Conservation (phyloP, 2,329 filamentous ascomycete species). For the Pyricularia grisea region DNA sequence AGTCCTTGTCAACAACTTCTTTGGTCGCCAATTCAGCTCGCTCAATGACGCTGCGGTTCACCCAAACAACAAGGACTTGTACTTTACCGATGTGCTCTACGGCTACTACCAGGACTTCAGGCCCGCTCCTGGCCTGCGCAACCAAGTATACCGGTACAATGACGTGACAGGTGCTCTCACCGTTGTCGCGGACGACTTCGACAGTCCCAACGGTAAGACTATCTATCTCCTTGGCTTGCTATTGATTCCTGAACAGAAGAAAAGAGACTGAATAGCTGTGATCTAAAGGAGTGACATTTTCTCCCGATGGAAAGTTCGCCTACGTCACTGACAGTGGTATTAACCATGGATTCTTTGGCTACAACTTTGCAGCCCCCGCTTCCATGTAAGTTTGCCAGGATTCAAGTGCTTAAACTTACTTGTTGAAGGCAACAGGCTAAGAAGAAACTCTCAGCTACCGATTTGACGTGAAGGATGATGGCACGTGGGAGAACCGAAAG, state of each 20-base stretch:
- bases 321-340: slow-evolving; percentile 49
- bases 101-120: slow-evolving; percentile 50
- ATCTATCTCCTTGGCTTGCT: not conserved
- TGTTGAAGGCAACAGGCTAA: not conserved
- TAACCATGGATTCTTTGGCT: slow-evolving; percentile 31
- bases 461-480: slow-evolving; percentile 33
- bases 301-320: slow-evolving; percentile 37
- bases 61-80: slow-evolving; percentile 45
- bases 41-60: slow-evolving; percentile 49
- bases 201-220: slow-evolving; percentile 38
- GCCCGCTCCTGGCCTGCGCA: slow-evolving; percentile 38
- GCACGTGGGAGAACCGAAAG: slow-evolving; percentile 36
- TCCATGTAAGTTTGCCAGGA: slow-evolving; percentile 31
- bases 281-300: slow-evolving; percentile 39
- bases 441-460: slow-evolving; percentile 26
- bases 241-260: not conserved
- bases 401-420: too few relatives aligned
- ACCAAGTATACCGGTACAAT: slow-evolving; percentile 50
- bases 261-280: not conserved
- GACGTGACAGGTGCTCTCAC: slow-evolving; percentile 38
- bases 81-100: slow-evolving; percentile 55
- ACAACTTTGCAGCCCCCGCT: slow-evolving; percentile 29
- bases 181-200: slow-evolving; percentile 48
- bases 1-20: slow-evolving; percentile 49
- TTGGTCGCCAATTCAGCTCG: slow-evolving; percentile 50